Conservation (phyloP, 805 yeast genomes). For the Yarrowia sp. region DNA sequence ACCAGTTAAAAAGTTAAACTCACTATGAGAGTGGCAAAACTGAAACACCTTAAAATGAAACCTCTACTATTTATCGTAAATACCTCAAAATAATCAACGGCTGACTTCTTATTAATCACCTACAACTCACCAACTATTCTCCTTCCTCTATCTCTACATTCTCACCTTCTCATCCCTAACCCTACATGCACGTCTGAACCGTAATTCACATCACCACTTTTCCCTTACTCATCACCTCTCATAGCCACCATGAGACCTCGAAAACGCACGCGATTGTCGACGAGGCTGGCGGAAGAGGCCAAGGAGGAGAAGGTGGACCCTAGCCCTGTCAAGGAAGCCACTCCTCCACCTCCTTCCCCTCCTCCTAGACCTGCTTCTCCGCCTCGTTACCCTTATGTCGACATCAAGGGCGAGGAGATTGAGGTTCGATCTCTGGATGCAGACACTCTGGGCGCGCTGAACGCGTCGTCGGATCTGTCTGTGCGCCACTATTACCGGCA, state of each 20-base stretch:
- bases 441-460: constrained; percentile 15
- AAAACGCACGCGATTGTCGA: constrained; percentile 30
- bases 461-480: constrained; percentile 33
- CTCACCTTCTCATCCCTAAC: too few relatives aligned
- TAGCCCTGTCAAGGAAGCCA: constrained; percentile 15
- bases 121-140: too few relatives aligned
- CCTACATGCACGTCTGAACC: neutral
- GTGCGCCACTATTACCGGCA: constrained; percentile 47
- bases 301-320: constrained; percentile 14
- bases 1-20: too few relatives aligned
- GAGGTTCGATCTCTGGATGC: constrained; percentile 32
- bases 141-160: too few relatives aligned
- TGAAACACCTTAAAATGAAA: too few relatives aligned
- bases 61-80: too few relatives aligned
- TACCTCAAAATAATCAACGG: too few relatives aligned
- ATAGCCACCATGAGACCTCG: constrained; percentile 17
- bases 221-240: neutral
- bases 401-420: constrained; percentile 27
- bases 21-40: too few relatives aligned
- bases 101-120: too few relatives aligned
- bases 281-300: constrained; percentile 24
- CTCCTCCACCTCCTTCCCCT: constrained; percentile 29
- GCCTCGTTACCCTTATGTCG: constrained; percentile 33
- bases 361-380: constrained; percentile 21
- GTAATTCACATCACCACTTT: constrained; percentile 10